Percentiles rank a stretch among this genome's conserved stretches.
Evolutionary conservation across 371 early-diverging fungal species (phyloP).

Genomic region (Apophysomyces variabilis): DNA sequence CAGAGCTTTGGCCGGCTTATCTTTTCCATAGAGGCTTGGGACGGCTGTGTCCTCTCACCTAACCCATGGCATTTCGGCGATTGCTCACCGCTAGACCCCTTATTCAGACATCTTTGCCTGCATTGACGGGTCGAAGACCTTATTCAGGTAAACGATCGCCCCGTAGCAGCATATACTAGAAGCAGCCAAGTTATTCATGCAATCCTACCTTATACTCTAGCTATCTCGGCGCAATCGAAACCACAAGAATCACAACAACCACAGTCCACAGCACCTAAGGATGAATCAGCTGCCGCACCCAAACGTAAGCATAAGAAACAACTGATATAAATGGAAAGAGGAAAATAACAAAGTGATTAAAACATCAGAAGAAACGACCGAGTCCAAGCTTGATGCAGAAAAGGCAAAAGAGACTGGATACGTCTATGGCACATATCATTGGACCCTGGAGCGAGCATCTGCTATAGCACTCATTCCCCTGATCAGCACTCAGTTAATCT

Average conservation of each 20-base stretch:
- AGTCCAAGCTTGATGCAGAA: background rate
- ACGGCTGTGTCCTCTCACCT: background rate
- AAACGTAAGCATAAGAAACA: background rate
- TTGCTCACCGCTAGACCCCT: background rate
- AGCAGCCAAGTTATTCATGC: background rate
- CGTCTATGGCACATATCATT: constrained; percentile 42
- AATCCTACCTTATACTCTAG: background rate
- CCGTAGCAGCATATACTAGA: background rate
- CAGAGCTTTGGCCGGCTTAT: background rate
- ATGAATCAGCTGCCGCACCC: background rate
- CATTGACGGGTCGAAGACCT: background rate
- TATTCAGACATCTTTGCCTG: background rate
- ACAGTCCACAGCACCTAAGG: background rate
- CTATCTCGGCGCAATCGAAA: background rate
- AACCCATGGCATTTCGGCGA: background rate
- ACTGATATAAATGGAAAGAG: background rate
- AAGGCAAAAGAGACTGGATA: constrained; percentile 20
- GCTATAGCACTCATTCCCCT: constrained; percentile 80
- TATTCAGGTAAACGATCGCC: background rate
- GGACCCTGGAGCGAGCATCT: constrained; percentile 76
- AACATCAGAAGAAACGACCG: background rate
- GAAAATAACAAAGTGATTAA: background rate
- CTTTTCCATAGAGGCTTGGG: background rate
- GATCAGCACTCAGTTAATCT: constrained; percentile 71
- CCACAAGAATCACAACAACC: background rate